Base-by-base conservation (phyloP, 176 grass and related monocot genomes). In the Eragrostis nindensis region DNA sequence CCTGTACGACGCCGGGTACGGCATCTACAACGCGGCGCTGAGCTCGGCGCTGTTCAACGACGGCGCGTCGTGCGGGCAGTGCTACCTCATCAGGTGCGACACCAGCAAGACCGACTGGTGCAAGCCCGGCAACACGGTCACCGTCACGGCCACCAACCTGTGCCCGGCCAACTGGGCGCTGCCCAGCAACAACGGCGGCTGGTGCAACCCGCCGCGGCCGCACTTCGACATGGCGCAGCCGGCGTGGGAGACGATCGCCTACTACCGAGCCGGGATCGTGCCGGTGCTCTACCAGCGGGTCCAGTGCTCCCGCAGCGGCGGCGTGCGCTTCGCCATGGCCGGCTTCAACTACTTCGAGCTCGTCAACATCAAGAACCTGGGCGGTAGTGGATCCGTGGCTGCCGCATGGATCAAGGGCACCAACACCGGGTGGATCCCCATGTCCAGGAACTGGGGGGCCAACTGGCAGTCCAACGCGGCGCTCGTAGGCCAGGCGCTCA, bases 191-290 rank as follows among this genome's bases (percentile, higher is more conserved):
- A 8, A 66, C 36, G 91, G 91, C 69, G 91, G 91, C 7, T 93
- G 91, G 91, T 93, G 91, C 88, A 87, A 87, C 52, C 54, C 77
- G 2, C 85, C 85, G 0, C 87, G 77, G 0, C 16, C 54, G 0
- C 91, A 93, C 77, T 93, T 93, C 30, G 91, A 93, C 84, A 93
- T 93, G 87, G 78, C 91, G 18, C 85, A 93, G 77, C 88, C 91
- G 29, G 73, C 91, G 4, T 93, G 82, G 88, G 64, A 71, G 77
- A 27, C 24, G 26, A 90, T 90, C 75, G 88, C 61, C 22, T 0
- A 66, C 24, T 69, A 69, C 70, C 43, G 5, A 9, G 91, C 81
- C 7, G 91, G 91, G 6, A 88, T 93, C 67, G 43, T 93, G 59
- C 91, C 88, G 10, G 85, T 93, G 16, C 71, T 80, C 5, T 93